These are phyloP conservation scores for Iris pallida DNA, from an alignment of 116 monocot genomes.

Conservation along the genomic window DNA sequence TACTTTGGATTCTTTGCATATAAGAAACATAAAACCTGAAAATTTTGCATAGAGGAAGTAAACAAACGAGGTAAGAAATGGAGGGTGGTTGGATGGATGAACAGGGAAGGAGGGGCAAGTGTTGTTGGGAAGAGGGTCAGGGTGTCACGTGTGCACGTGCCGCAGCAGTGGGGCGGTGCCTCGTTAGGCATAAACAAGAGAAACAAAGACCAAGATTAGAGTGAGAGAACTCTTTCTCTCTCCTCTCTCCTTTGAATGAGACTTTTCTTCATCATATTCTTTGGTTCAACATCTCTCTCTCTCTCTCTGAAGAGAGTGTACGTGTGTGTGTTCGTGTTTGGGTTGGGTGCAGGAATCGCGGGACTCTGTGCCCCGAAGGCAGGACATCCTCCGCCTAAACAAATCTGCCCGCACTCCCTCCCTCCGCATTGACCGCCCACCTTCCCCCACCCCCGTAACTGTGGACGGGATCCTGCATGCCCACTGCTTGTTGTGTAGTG, in stretches of 20 bases:
- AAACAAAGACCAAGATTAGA: slow-evolving; percentile 3
- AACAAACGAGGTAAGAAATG: neutral
- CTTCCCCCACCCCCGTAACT: neutral
- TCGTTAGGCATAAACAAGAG: slow-evolving; percentile 64
- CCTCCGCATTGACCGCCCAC: slow-evolving; percentile 14
- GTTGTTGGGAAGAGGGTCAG: slow-evolving; percentile 11
- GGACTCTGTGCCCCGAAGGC: slow-evolving; percentile 30
- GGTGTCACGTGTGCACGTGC: slow-evolving; percentile 80
- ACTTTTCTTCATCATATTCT: too few relatives aligned
- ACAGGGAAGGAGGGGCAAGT: slow-evolving; percentile 1
- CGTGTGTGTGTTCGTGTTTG: too few relatives aligned
- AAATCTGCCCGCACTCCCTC: slow-evolving; percentile 10
- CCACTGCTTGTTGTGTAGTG: too few relatives aligned
- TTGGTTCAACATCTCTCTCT: too few relatives aligned
- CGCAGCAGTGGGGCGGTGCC: slow-evolving; percentile 66
- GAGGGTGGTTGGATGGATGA: neutral
- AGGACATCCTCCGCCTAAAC: slow-evolving; percentile 41
- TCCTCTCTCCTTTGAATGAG: too few relatives aligned
- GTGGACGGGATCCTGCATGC: too few relatives aligned
- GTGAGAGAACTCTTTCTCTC: too few relatives aligned
- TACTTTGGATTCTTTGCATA: too few relatives aligned
- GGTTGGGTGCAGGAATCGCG: slow-evolving; percentile 35
- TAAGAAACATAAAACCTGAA: too few relatives aligned
- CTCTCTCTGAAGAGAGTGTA: neutral
- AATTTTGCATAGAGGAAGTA: too few relatives aligned